A percentile compares a stretch with the other conserved stretches of the same genome.
Evolutionary conservation across 805 yeast species (phyloP).

Genomic region (Candida hungchunana): DNA sequence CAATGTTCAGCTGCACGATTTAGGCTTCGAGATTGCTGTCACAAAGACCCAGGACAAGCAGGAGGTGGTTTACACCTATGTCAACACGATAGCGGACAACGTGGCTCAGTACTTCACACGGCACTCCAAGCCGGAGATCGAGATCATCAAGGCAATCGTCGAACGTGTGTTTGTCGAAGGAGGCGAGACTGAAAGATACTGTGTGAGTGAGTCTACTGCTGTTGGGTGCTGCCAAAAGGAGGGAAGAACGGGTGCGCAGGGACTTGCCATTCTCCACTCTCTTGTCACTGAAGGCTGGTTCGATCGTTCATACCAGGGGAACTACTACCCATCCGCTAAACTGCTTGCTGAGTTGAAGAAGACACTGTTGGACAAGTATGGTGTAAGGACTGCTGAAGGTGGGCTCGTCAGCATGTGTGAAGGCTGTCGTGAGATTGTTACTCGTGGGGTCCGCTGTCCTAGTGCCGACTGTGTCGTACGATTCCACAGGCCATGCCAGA

Average conservation of each 20-base stretch:
- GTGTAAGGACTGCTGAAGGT: conserved; percentile 28
- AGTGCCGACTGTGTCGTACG: conserved; percentile 32
- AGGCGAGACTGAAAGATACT: conserved; percentile 27
- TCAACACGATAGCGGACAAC: conserved; percentile 34
- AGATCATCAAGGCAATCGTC: conserved; percentile 36
- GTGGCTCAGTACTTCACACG: conserved; percentile 32
- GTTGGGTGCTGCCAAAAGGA: conserved; percentile 16
- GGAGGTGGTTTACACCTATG: conserved; percentile 32
- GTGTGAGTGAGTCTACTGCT: conserved; percentile 29
- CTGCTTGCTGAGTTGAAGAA: conserved; percentile 44
- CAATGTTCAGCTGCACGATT: conserved; percentile 19
- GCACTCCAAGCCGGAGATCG: conserved; percentile 37
- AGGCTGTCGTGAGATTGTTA: conserved; percentile 51
- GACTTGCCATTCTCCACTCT: conserved; percentile 37
- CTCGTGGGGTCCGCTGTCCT: conserved; percentile 44
- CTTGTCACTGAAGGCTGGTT: conserved; percentile 55
- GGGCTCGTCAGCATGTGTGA: conserved; percentile 38
- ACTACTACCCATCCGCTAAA: conserved; percentile 36
- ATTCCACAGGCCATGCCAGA: conserved; percentile 48
- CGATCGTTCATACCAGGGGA: conserved; percentile 30
- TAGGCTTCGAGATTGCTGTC: conserved; percentile 37
- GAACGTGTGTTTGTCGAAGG: conserved; percentile 32
- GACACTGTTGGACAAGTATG: conserved; percentile 41
- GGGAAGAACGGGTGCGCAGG: conserved; percentile 31
- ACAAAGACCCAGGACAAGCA: conserved; percentile 32